Conservation (phyloP, 2,329 filamentous ascomycete genomes). For the Xylaria sp. region DNA sequence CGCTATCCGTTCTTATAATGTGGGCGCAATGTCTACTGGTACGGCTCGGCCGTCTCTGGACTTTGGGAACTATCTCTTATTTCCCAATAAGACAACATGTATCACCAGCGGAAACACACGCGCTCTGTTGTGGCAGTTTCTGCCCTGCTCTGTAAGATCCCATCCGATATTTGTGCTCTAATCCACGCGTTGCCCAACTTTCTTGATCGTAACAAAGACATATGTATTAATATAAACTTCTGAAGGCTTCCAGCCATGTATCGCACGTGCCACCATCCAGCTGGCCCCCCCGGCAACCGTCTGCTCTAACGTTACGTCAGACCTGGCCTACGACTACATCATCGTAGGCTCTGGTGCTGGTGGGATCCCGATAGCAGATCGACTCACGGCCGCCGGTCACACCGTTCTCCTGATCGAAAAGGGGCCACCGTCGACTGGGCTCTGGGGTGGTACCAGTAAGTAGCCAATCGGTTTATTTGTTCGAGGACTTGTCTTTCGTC, state of each 20-base stretch:
- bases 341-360: conserved; percentile 66
- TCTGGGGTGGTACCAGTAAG: conserved; percentile 60
- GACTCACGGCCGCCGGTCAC: conserved; percentile 67
- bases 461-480: neutral
- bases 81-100: conserved; percentile 17
- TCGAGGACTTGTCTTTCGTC: neutral
- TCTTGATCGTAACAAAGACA: neutral
- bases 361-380: conserved; percentile 64
- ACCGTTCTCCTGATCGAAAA: conserved; percentile 69
- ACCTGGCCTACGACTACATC: conserved; percentile 61
- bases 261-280: conserved; percentile 31
- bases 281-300: conserved; percentile 30
- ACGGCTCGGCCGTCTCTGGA: conserved; percentile 9
- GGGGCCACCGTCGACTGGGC: conserved; percentile 65
- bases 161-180: neutral
- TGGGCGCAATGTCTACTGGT: conserved; percentile 8
- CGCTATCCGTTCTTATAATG: conserved; percentile 21
- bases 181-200: neutral
- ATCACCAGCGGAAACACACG: neutral
- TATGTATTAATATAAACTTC: conserved; percentile 19
- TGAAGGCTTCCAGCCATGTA: conserved; percentile 31
- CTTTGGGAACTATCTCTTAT: neutral
- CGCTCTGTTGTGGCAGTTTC: conserved; percentile 9
- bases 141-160: conserved; percentile 24
- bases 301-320: conserved; percentile 32